Evolutionary conservation across 176 grass and related monocot genomes (phyloP), one percentile per base, ranked within the genome.

Genomic region (Musa acuminata): DNA sequence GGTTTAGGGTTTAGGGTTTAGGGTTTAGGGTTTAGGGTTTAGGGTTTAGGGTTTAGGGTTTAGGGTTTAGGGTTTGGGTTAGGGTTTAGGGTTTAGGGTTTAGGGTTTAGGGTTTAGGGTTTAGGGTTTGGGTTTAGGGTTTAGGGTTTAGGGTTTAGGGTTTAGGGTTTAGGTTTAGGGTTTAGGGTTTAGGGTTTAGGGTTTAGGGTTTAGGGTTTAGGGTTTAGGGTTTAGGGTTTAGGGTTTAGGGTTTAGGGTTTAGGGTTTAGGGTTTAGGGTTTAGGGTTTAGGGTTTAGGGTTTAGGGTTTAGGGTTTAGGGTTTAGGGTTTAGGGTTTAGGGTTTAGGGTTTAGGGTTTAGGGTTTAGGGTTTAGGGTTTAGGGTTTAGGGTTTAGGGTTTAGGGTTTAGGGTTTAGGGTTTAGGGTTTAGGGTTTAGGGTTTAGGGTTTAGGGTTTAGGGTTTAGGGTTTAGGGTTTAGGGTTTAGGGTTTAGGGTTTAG

Each of bases 201-300:
- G 73, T 76, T 76, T 76, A 76, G 73, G 73, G 73, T 76, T 76
- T 76, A 76, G 73, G 73, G 73, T 76, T 76, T 76, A 76, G 73
- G 73, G 73, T 76, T 76, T 76, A 76, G 73, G 73, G 73, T 76
- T 76, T 76, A 76, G 73, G 73, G 73, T 76, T 76, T 76, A 76
- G 73, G 73, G 73, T 76, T 76, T 76, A 76, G 73, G 73, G 73
- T 76, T 76, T 9, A 25, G 9, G 9, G 25, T 26, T 76, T 75
- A 75, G 72, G 72, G 72, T 75, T 75, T 75, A 22, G 25, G 25
- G 25, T 26, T 26, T 26, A 26, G 25, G 25, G 22, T 26, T 26
- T 26, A 26, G 25, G 25, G 25, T 26, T 26, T 26, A 26, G 25
- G 25, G 25, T 26, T 26, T 26, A 26, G 25, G 25, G 25, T 26